Percentiles rank a stretch among this genome's conserved stretches.
Evolutionary conservation across 179 eudicot genomes (phyloP).

Genomic region (Beta macrorhiza): DNA sequence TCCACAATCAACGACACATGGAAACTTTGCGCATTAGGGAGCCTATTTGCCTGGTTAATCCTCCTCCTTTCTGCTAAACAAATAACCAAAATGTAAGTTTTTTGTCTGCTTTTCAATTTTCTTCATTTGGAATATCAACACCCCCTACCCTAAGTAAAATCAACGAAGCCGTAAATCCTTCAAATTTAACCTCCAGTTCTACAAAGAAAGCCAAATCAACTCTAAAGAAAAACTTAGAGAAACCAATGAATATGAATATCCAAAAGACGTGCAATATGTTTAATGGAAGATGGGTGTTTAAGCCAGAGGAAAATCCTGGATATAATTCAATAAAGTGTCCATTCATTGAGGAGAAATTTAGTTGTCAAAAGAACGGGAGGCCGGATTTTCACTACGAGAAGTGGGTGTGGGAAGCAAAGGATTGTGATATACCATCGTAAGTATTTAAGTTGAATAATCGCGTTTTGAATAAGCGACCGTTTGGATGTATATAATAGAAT

Average conservation of each 20-base stretch:
- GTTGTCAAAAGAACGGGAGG: slow-evolving; percentile 37
- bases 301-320: not conserved
- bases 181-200: not conserved
- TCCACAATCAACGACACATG: slow-evolving; percentile 37
- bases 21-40: slow-evolving; percentile 32
- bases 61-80: slow-evolving; percentile 21
- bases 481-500: no score
- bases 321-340: slow-evolving; percentile 29
- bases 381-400: slow-evolving; percentile 19
- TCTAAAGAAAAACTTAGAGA: not conserved
- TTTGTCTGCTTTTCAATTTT: not conserved
- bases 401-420: slow-evolving; percentile 27
- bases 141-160: not conserved
- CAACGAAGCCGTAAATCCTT: not conserved
- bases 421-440: slow-evolving; percentile 48
- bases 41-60: slow-evolving; percentile 30
- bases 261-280: slow-evolving; percentile 26
- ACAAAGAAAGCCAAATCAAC: not conserved
- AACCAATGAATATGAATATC: not conserved
- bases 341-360: slow-evolving; percentile 35
- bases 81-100: not conserved
- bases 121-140: not conserved
- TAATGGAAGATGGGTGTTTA: slow-evolving; percentile 37
- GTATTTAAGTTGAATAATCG: not conserved
- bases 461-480: no score